Conservation (phyloP, 306 rosid genomes). For the Medicago truncatula region MtrunA17r5.0-ANR NC_053042.1:41196501-41197000, state of each 20-base stretch:
- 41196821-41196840: slow-evolving; percentile 23
- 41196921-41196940: slow-evolving; percentile 34
- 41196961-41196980: slow-evolving; percentile 51
- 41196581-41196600: slow-evolving; percentile 48
- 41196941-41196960: slow-evolving; percentile 53
- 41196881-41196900: slow-evolving; percentile 2
- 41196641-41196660: slow-evolving; percentile 39
- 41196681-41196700: slow-evolving; percentile 45
- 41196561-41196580: slow-evolving; percentile 43
- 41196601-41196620: slow-evolving; percentile 52
- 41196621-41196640: slow-evolving; percentile 47
- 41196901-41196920: slow-evolving; percentile 41
- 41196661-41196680: slow-evolving; percentile 49
- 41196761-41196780: slow-evolving; percentile 44
- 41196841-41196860: slow-evolving; percentile 46
- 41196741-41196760: slow-evolving; percentile 54
- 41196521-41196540: too few species aligned
- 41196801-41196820: slow-evolving; percentile 57
- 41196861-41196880: slow-evolving; percentile 50
- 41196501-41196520: too few species aligned
- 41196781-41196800: slow-evolving; percentile 58
- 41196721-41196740: slow-evolving; percentile 56
- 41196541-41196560: background rate
- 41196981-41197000: slow-evolving; percentile 59
- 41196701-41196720: slow-evolving; percentile 70